Evolutionary conservation across 768 basidiomycete genomes (phyloP).

Genomic region (Lentinula sp.): DNA sequence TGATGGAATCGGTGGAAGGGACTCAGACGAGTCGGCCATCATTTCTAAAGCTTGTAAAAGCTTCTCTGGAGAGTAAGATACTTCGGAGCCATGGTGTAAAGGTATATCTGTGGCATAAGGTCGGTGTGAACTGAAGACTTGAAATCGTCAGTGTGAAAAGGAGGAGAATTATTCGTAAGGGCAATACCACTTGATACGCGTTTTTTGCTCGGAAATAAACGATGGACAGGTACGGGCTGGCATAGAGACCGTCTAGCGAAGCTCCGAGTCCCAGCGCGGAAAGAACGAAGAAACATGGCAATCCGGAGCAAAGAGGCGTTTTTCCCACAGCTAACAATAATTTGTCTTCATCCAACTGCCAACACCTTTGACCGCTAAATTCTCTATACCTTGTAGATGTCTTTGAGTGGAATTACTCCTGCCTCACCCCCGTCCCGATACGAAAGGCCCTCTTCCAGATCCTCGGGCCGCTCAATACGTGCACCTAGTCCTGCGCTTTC

Average conservation of each 20-base stretch:
- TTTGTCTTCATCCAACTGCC: neutral
- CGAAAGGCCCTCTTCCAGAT: constrained; percentile 40
- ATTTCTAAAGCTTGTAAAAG: neutral
- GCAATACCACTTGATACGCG: neutral
- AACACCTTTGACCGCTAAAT: neutral
- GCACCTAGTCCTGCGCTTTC: constrained; percentile 53
- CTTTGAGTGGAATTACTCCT: neutral
- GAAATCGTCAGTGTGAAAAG: neutral
- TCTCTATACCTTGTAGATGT: neutral
- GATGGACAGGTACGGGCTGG: neutral
- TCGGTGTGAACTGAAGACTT: neutral
- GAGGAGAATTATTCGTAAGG: neutral
- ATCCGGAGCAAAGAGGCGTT: neutral
- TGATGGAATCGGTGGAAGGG: neutral
- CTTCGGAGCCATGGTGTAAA: neutral
- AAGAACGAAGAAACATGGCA: neutral
- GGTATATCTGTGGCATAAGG: neutral
- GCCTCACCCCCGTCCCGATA: constrained; percentile 4
- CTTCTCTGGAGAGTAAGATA: neutral
- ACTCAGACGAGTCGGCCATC: neutral
- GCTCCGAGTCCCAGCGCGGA: neutral
- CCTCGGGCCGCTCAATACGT: constrained; percentile 39
- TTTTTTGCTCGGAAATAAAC: neutral
- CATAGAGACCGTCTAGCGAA: neutral
- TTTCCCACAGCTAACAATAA: neutral